Percentiles rank a stretch among this genome's conserved stretches.
These are phyloP conservation scores for Penicillium antarcticum DNA, from an alignment of 495 filamentous ascomycete species.

Conservation along the genomic window DNA sequence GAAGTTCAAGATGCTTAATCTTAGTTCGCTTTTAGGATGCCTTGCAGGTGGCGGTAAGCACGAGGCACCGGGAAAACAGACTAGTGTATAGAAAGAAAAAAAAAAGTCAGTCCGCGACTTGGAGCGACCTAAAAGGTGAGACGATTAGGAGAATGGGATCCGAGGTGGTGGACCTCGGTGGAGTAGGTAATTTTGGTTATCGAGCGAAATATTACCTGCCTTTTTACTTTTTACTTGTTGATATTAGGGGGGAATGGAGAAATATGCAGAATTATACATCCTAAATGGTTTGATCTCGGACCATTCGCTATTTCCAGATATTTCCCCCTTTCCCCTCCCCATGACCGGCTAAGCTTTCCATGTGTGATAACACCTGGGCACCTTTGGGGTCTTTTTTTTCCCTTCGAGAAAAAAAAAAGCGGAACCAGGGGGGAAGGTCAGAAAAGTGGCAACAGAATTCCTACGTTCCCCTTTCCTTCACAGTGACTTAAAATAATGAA, in stretches of 20 bases:
- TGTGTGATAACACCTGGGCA: conserved; percentile 10
- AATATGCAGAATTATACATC: neutral
- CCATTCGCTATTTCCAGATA: conserved; percentile 23
- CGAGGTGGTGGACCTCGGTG: conserved; percentile 37
- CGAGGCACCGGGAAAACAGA: conserved; percentile 32
- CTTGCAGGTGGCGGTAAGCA: conserved; percentile 48
- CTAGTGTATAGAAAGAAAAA: conserved; percentile 21
- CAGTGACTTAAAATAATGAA: neutral
- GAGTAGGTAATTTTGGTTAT: conserved; percentile 42
- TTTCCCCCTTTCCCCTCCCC: conserved; percentile 22
- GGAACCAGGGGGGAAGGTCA: conserved; percentile 1
- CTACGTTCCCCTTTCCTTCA: neutral
- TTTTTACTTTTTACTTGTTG: conserved; percentile 1
- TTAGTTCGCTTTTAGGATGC: conserved; percentile 48
- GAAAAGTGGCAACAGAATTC: conserved; percentile 9
- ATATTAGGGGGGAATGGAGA: neutral
- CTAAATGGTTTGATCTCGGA: conserved; percentile 8
- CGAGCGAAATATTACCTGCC: conserved; percentile 8
- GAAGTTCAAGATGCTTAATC: conserved; percentile 47
- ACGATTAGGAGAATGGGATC: conserved; percentile 39
- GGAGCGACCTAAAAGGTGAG: conserved; percentile 19
- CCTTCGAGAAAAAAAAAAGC: conserved; percentile 12
- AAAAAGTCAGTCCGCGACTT: conserved; percentile 11
- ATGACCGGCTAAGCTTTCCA: conserved; percentile 20
- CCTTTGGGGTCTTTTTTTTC: neutral